A percentile compares a stretch with the other conserved stretches of the same genome.
Conservation (phyloP, 140 eudicot species). For the Senecio squalidus region DNA sequence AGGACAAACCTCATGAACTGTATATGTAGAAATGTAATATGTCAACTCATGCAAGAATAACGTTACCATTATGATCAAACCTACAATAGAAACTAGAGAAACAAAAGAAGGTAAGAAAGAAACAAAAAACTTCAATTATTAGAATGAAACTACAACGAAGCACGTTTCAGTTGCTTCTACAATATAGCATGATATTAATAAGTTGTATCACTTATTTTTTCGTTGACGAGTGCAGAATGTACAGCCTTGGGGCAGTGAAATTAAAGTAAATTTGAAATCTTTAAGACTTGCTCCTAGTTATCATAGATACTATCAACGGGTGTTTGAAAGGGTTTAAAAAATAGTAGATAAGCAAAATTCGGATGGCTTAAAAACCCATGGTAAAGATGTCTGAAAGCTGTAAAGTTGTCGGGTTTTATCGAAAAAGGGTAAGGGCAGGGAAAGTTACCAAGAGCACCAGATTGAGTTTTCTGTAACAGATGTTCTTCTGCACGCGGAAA, state of each 20-base stretch:
- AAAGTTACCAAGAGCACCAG: constrained; percentile 72
- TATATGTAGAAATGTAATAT: constrained; percentile 78
- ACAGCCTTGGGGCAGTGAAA: neutral
- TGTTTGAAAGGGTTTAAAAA: too few relatives aligned
- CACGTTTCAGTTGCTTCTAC: neutral
- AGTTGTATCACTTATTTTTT: neutral
- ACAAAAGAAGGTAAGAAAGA: constrained; percentile 5
- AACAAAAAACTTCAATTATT: constrained; percentile 7
- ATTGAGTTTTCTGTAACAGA: constrained; percentile 73
- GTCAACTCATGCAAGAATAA: constrained; percentile 83
- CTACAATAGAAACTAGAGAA: constrained; percentile 69
- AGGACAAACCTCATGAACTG: constrained; percentile 78
- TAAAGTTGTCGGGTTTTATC: neutral
- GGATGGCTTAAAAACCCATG: too few relatives aligned
- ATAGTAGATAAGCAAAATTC: too few relatives aligned
- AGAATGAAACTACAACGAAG: constrained; percentile 3
- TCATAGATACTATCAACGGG: too few relatives aligned
- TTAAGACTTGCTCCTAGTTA: too few relatives aligned
- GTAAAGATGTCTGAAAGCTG: too few relatives aligned
- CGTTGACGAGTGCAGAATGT: neutral
- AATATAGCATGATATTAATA: neutral
- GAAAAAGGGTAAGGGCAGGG: neutral
- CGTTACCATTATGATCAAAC: constrained; percentile 87
- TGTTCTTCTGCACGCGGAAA: constrained; percentile 97
- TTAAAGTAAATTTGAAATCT: too few relatives aligned